Percentiles rank a stretch among this genome's conserved stretches.
phyloP scores from a whole-genome alignment of 352 stramenopile species.

The Peronospora tabacina region DNA sequence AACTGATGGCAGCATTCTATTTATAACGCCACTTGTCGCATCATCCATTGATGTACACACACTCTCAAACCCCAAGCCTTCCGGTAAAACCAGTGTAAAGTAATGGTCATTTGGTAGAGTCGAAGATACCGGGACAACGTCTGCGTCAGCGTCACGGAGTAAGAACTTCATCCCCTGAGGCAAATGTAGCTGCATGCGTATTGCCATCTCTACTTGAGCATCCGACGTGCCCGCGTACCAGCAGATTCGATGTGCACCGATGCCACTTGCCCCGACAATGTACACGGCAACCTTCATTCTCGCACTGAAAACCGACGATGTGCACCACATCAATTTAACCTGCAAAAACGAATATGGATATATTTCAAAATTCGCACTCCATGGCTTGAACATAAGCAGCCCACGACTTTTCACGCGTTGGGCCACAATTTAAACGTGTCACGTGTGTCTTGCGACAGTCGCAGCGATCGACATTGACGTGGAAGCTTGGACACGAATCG shows the following conservation, averaged over 20 bases:
- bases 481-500: slow-evolving; percentile 13
- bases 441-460: slow-evolving; percentile 16
- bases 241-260: slow-evolving; percentile 29
- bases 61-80: slow-evolving; percentile 1
- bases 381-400: too few relatives aligned
- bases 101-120: slow-evolving; percentile 29
- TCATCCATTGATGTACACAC: not conserved
- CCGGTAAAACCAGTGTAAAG: slow-evolving; percentile 28
- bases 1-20: slow-evolving; percentile 4
- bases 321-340: slow-evolving; percentile 12
- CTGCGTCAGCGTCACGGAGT: slow-evolving; percentile 37
- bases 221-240: slow-evolving; percentile 56
- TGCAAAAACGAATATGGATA: too few relatives aligned
- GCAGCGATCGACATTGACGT: slow-evolving; percentile 21
- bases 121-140: slow-evolving; percentile 35
- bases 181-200: slow-evolving; percentile 35
- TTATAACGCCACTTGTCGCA: not conserved
- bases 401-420: too few relatives aligned
- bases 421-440: too few relatives aligned
- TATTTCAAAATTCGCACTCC: slow-evolving; percentile 2
- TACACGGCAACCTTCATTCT: slow-evolving; percentile 29
- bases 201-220: slow-evolving; percentile 32
- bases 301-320: slow-evolving; percentile 5
- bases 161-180: slow-evolving; percentile 25
- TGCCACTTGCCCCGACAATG: slow-evolving; percentile 7